These are phyloP conservation scores for Neurospora pannonica DNA, from an alignment of 495 filamentous ascomycete species.

Conservation along the genomic window DNA sequence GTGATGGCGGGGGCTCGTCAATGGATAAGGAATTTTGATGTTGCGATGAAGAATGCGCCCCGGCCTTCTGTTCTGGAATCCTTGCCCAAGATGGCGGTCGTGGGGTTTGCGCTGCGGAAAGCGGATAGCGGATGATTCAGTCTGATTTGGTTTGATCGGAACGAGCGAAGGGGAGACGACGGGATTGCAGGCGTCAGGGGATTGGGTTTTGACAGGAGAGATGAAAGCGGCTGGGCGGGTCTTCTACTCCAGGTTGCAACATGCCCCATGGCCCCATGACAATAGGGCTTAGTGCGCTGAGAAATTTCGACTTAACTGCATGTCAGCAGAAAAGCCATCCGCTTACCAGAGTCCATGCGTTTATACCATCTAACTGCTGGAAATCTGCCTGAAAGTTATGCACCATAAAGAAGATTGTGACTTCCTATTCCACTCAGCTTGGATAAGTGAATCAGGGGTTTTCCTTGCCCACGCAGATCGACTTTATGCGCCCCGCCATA, in stretches of 20 bases:
- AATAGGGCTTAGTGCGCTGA: background rate
- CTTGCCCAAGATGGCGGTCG: conserved; percentile 15
- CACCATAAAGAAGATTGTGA: background rate
- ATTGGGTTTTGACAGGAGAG: background rate
- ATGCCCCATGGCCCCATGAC: background rate
- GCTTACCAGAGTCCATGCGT: background rate
- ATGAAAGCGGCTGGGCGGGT: background rate
- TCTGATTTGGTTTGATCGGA: conserved; percentile 5
- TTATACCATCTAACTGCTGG: background rate
- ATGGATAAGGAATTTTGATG: conserved; percentile 18
- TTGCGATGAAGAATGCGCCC: conserved; percentile 17
- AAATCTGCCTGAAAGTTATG: background rate
- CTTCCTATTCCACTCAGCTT: background rate
- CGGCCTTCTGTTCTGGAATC: conserved; percentile 16
- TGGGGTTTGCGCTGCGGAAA: conserved; percentile 13
- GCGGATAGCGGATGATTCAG: conserved; percentile 12
- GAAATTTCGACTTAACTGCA: background rate
- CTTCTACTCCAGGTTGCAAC: background rate
- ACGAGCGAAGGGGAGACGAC: conserved; percentile 14
- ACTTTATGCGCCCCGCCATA: background rate
- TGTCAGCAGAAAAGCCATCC: background rate
- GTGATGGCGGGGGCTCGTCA: conserved; percentile 16
- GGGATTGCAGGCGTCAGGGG: background rate
- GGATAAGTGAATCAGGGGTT: background rate
- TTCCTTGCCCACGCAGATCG: background rate